Percentiles rank a stretch among this genome's conserved stretches.
These are phyloP conservation scores for Apiospora malaysiana DNA, from an alignment of 2,329 filamentous ascomycete genomes.

Conservation along the genomic window DNA sequence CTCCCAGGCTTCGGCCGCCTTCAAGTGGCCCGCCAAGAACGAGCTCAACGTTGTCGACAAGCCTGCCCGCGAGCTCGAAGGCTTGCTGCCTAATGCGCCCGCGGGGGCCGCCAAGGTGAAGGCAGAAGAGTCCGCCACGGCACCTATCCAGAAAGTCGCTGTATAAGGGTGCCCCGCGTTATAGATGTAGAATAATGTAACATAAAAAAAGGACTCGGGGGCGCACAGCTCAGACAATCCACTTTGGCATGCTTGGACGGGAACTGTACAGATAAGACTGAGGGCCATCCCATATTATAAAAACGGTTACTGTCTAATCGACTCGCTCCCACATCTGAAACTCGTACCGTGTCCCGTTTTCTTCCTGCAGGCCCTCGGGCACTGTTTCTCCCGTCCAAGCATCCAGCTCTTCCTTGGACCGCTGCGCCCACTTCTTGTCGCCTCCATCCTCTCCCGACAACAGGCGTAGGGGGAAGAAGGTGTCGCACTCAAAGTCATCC, in stretches of 20 bases:
- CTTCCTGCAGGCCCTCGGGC: conserved; percentile 61
- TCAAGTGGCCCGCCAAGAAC: conserved; percentile 48
- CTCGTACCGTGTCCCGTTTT: conserved; percentile 69
- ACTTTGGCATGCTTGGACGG: conserved; percentile 11
- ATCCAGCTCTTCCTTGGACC: conserved; percentile 58
- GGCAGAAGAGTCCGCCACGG: neutral
- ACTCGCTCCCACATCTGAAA: conserved; percentile 76
- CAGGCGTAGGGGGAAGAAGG: conserved; percentile 70
- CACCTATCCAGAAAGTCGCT: conserved; percentile 14
- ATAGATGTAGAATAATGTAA: conserved; percentile 13
- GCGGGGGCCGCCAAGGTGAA: neutral
- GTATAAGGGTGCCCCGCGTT: conserved; percentile 25
- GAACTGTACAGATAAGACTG: neutral
- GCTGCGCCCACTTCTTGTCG: conserved; percentile 59
- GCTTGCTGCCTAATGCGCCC: conserved; percentile 34
- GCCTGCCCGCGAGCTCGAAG: conserved; percentile 47
- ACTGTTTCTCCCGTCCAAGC: conserved; percentile 71
- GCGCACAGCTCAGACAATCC: conserved; percentile 1
- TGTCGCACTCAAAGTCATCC: conserved; percentile 77
- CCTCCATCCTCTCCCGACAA: conserved; percentile 37
- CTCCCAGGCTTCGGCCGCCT: conserved; percentile 42
- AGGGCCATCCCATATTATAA: neutral
- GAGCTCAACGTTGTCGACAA: conserved; percentile 48
- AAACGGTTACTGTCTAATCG: conserved; percentile 29
- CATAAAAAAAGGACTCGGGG: neutral